These are phyloP conservation scores for Saccharomycodes ludwigii DNA, from an alignment of 805 yeast genomes.

Conservation along the genomic window DNA sequence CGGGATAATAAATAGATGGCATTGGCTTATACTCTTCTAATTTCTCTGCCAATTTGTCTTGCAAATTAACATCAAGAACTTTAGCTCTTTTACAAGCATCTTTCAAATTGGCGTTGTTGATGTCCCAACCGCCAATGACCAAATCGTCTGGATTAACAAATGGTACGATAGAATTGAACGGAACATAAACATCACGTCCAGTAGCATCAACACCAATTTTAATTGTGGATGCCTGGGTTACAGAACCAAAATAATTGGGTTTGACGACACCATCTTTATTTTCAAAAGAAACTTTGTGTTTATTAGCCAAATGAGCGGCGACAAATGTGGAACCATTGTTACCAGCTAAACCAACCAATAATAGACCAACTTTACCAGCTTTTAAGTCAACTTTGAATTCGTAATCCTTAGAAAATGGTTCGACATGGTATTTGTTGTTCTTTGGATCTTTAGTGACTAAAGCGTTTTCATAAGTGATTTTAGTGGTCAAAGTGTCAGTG, in stretches of 20 bases:
- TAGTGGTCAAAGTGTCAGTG: constrained; percentile 40
- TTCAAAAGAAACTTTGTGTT: constrained; percentile 61
- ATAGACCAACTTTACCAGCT: constrained; percentile 75
- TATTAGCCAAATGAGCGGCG: constrained; percentile 78
- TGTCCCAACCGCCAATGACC: constrained; percentile 92
- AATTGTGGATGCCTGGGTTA: constrained; percentile 83
- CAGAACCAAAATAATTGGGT: constrained; percentile 87
- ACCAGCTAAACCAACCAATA: constrained; percentile 94
- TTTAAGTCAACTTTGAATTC: constrained; percentile 76
- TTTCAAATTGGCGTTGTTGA: constrained; percentile 55
- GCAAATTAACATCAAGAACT: constrained; percentile 79
- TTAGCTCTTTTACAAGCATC: constrained; percentile 76
- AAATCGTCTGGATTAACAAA: constrained; percentile 84
- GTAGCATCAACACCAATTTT: constrained; percentile 73
- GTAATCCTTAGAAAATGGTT: constrained; percentile 61
- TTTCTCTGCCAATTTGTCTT: constrained; percentile 55
- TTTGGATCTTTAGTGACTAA: constrained; percentile 38
- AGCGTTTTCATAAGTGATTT: constrained; percentile 60
- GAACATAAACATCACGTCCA: constrained; percentile 84
- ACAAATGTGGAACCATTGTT: constrained; percentile 90
- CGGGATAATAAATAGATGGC: constrained; percentile 88
- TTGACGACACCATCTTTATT: constrained; percentile 68
- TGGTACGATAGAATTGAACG: constrained; percentile 82
- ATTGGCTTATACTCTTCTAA: constrained; percentile 56
- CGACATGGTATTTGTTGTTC: constrained; percentile 46